Evolutionary conservation across 352 stramenopile species (phyloP).

Genomic region (Pythium brassicae): DNA sequence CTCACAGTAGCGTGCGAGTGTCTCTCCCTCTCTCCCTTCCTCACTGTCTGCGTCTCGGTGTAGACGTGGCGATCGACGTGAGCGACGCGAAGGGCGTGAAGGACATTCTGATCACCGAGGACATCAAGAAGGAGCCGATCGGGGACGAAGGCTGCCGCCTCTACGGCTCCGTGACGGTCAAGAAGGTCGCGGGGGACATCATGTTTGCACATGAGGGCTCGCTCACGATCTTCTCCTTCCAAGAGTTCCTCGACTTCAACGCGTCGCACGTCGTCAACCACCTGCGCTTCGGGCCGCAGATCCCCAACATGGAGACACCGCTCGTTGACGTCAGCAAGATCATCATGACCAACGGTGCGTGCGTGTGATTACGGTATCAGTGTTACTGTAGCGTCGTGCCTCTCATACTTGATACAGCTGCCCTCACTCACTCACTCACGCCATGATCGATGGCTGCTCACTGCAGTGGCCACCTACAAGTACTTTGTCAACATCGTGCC

Average conservation of each 20-base stretch:
- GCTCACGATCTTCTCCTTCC: slow-evolving; percentile 84
- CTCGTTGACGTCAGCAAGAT: slow-evolving; percentile 84
- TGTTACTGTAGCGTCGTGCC: too few species aligned
- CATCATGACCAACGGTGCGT: slow-evolving; percentile 69
- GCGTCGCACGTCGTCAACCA: slow-evolving; percentile 80
- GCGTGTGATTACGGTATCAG: too few species aligned
- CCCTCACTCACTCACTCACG: neutral
- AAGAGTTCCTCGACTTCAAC: slow-evolving; percentile 89
- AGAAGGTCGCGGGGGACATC: slow-evolving; percentile 81
- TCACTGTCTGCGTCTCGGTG: neutral
- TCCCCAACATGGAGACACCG: slow-evolving; percentile 84
- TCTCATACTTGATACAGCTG: neutral
- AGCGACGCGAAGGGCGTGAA: slow-evolving; percentile 85
- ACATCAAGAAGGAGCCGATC: slow-evolving; percentile 56
- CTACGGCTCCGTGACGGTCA: slow-evolving; percentile 55
- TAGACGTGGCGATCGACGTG: slow-evolving; percentile 80
- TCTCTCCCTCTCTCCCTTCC: neutral
- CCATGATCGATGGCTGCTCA: neutral
- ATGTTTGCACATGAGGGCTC: slow-evolving; percentile 84
- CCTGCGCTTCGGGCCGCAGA: slow-evolving; percentile 70
- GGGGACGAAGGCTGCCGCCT: slow-evolving; percentile 76
- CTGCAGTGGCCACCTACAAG: slow-evolving; percentile 81
- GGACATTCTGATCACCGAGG: slow-evolving; percentile 66
- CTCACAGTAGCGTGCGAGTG: too few species aligned
- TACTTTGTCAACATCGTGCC: slow-evolving; percentile 86